phyloP scores from a whole-genome alignment of 2,329 filamentous ascomycete species.

The Arthrobotrys megalospora region DNA sequence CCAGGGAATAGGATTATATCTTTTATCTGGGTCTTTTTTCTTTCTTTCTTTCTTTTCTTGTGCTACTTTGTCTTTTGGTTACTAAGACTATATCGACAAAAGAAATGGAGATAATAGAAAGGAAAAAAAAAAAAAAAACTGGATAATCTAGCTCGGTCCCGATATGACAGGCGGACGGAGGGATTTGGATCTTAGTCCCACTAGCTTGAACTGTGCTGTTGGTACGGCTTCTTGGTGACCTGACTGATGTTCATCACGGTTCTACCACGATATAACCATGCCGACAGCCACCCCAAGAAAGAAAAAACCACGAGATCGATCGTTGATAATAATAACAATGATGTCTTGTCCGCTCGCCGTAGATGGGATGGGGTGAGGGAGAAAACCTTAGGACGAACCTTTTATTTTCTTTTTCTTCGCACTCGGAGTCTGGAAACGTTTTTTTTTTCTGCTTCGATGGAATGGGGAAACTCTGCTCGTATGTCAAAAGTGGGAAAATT shows the following conservation, averaged over 20 bases:
- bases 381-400: conserved; percentile 57
- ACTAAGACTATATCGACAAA: conserved; percentile 39
- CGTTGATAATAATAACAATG: conserved; percentile 40
- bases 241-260: conserved; percentile 26
- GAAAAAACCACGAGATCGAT: conserved; percentile 48
- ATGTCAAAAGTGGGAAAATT: conserved; percentile 36
- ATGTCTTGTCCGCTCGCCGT: conserved; percentile 11
- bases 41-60: conserved; percentile 34
- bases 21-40: conserved; percentile 31
- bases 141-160: conserved; percentile 38
- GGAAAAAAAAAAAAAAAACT: conserved; percentile 14
- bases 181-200: conserved; percentile 6
- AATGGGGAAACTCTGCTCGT: conserved; percentile 34
- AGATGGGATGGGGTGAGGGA: conserved; percentile 43
- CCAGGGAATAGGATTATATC: conserved; percentile 51
- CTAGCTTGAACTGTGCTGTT: conserved; percentile 13
- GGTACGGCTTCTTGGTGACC: conserved; percentile 22
- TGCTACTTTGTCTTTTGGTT: conserved; percentile 41
- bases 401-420: conserved; percentile 30
- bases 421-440: conserved; percentile 29
- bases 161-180: conserved; percentile 43
- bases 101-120: conserved; percentile 40
- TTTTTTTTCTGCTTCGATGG: conserved; percentile 34
- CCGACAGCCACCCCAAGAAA: conserved; percentile 25
- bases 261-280: conserved; percentile 50